Evolutionary conservation across 1,284 basidiomycete species (phyloP).

Genomic region (Pseudozyma sp.): DNA sequence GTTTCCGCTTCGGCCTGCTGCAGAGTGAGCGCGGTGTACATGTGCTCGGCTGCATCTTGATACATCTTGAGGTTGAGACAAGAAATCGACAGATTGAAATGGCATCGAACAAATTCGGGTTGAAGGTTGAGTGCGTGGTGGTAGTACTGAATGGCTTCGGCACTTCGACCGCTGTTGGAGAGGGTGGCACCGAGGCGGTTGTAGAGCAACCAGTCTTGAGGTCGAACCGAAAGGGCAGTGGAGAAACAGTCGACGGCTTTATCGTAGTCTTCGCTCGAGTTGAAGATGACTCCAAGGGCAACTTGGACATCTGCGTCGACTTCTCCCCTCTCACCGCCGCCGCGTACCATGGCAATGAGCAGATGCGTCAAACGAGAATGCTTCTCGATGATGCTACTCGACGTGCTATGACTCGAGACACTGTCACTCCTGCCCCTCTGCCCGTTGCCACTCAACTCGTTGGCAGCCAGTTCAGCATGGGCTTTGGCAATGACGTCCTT

Average conservation of each 20-base stretch:
- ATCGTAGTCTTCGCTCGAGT: slow-evolving; percentile 85
- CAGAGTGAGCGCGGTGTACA: slow-evolving; percentile 64
- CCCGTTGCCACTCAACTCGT: background rate
- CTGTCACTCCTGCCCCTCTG: slow-evolving; percentile 31
- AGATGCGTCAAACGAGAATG: slow-evolving; percentile 65
- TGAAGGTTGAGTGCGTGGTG: slow-evolving; percentile 88
- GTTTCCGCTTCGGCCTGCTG: slow-evolving; percentile 57
- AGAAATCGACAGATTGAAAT: slow-evolving; percentile 65
- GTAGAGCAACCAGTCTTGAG: slow-evolving; percentile 93
- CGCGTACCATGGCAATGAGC: slow-evolving; percentile 70
- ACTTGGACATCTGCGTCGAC: slow-evolving; percentile 90
- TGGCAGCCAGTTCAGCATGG: slow-evolving; percentile 12
- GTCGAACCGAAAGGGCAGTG: slow-evolving; percentile 85
- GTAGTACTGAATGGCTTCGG: slow-evolving; percentile 89
- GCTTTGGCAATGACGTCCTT: slow-evolving; percentile 67
- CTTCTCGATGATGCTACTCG: slow-evolving; percentile 36
- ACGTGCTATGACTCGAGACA: slow-evolving; percentile 34
- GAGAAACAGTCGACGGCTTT: slow-evolving; percentile 95
- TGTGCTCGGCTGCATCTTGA: slow-evolving; percentile 65
- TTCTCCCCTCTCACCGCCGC: slow-evolving; percentile 30
- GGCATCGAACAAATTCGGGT: slow-evolving; percentile 85
- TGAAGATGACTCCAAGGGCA: slow-evolving; percentile 91
- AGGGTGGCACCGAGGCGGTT: slow-evolving; percentile 96
- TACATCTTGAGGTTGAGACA: slow-evolving; percentile 67
- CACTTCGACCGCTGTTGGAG: slow-evolving; percentile 84